Evolutionary conservation across 2,329 filamentous ascomycete species (phyloP), one percentile per base, ranked within the genome.

Genomic region (Domatiomyces globalis): DNA sequence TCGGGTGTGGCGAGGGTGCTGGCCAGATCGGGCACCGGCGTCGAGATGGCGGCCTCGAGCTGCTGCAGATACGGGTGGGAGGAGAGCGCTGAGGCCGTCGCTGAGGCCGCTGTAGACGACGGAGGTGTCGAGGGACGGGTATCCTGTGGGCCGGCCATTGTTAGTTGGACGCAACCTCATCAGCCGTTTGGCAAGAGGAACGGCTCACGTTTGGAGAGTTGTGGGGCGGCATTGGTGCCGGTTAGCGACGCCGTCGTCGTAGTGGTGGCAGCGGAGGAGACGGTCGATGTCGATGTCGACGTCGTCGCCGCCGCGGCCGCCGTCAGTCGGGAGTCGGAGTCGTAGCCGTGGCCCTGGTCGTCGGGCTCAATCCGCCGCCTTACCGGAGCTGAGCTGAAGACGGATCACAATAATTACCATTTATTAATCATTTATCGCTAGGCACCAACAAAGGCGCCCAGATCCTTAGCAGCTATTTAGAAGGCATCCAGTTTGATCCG

Each of bases 11-110:
- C 70, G 44, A 76, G 66, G 43, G 73, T 75, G 42, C 71, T 64
- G 48, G 75, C 72, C 52, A 76, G 68, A 58, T 75, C 72, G 51
- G 73, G 67, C 43, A 73, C 70, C 46, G 75, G 70, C 58, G 69
- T 73, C 58, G 73, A 67, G 53, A 75, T 65, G 50, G 68, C 64
- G 48, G 54, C 52, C 58, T 67, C 69, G 53, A 73, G 65, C 51
- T 71, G 69, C 49, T 71, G 72, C 43, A 74, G 66, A 58, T 77
- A 76, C 20, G 65, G 62, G 50, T 54, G 62, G 27, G 63, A 52
- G 29, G 60, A 54, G n/a, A 27, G 33, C 10, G 63, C 56, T 43
- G 65, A 58, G 12, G 61, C 22, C 4, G 44, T 22, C 2, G 55
- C 25, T 58, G 52, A 44, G 54, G 39, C 15, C 27, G n/a, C n/a